Evolutionary conservation across 306 rosid species (phyloP).

Genomic region (Gastrolobium villosum): DNA sequence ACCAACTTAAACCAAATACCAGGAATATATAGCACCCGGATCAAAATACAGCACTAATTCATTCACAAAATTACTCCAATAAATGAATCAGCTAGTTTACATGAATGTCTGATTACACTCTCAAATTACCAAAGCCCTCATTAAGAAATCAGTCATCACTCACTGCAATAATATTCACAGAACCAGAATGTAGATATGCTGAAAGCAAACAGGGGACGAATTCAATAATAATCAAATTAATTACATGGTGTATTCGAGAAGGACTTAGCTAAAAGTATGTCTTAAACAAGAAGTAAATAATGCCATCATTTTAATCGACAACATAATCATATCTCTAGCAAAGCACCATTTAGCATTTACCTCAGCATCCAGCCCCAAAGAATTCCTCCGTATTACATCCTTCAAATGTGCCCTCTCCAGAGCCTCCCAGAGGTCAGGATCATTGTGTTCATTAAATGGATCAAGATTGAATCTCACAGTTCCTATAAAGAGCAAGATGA

Average conservation of each 20-base stretch:
- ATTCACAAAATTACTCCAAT: not conserved
- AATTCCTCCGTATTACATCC: slow-evolving; percentile 80
- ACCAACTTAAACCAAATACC: not conserved
- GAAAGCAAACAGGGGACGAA: slow-evolving; percentile 9
- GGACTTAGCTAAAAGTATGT: not conserved
- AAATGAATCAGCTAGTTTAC: not conserved
- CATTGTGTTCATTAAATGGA: slow-evolving; percentile 85
- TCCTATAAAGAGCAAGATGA: slow-evolving; percentile 57
- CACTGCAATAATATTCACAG: not conserved
- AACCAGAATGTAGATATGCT: slow-evolving; percentile 8
- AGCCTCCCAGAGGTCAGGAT: slow-evolving; percentile 97
- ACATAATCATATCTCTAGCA: slow-evolving; percentile 10
- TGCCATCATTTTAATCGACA: not conserved
- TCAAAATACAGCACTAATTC: slow-evolving; percentile 4
- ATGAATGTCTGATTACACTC: not conserved
- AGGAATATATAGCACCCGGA: not conserved
- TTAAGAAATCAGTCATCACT: not conserved
- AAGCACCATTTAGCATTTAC: slow-evolving; percentile 51
- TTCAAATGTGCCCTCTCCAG: slow-evolving; percentile 90
- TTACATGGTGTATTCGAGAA: slow-evolving; percentile 10
- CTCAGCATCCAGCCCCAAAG: slow-evolving; percentile 91
- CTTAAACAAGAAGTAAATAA: slow-evolving; percentile 8
- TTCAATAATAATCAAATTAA: slow-evolving; percentile 3
- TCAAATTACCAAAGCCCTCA: slow-evolving; percentile 17
- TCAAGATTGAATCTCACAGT: slow-evolving; percentile 91